Percentiles rank a stretch among this genome's conserved stretches.
Conservation (phyloP, 1,139 yeast genomes). For the Pichia sp. region DNA sequence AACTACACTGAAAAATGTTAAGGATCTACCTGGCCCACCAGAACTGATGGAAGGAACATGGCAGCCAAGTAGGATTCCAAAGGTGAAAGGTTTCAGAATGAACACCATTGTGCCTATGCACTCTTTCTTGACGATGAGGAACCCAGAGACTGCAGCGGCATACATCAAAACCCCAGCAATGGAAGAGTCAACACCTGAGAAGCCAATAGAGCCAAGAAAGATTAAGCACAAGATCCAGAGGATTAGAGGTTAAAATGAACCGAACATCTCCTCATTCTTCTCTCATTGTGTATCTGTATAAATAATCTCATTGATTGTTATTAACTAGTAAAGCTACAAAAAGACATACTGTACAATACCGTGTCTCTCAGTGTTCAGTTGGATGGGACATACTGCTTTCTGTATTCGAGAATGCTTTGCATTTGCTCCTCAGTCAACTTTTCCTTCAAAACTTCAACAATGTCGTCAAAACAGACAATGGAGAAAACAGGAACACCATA, state of each 20-base stretch:
- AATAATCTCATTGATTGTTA: no score
- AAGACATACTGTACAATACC: no score
- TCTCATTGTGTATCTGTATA: no score
- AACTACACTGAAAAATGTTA: constrained; percentile 58
- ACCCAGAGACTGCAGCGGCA: constrained; percentile 71
- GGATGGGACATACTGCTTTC: constrained; percentile 42
- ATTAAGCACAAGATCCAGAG: constrained; percentile 44
- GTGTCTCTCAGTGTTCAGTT: no score
- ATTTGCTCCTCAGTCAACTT: constrained; percentile 50
- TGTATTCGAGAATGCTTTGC: constrained; percentile 52
- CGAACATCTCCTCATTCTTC: neutral
- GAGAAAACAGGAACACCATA: constrained; percentile 78
- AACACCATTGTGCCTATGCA: constrained; percentile 81
- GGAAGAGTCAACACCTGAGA: constrained; percentile 10
- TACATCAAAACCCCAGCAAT: constrained; percentile 39
- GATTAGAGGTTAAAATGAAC: constrained; percentile 26
- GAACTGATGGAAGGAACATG: constrained; percentile 37
- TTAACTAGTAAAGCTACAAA: no score
- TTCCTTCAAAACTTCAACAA: constrained; percentile 51
- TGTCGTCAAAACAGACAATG: constrained; percentile 71
- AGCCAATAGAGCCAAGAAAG: constrained; percentile 28
- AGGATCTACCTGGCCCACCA: constrained; percentile 55
- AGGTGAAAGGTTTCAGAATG: constrained; percentile 78
- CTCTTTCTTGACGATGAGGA: constrained; percentile 71
- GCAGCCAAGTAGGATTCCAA: constrained; percentile 59